phyloP scores from a whole-genome alignment of 305 asterid genomes.

The Solanum chacoense region DNA sequence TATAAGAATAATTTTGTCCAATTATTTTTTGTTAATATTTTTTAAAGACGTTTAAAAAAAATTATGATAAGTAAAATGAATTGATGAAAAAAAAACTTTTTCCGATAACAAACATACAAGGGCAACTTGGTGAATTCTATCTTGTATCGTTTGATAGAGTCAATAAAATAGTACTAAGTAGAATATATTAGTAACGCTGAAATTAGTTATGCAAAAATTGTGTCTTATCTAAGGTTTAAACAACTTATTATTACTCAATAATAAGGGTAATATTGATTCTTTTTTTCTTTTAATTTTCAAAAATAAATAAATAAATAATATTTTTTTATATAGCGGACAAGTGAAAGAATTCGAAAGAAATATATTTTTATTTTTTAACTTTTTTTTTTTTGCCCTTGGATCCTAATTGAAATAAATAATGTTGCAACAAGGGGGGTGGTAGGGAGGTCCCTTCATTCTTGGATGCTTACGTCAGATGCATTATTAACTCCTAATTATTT shows the following conservation, averaged over 20 bases:
- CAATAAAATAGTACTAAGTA: neutral
- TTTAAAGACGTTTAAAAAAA: neutral
- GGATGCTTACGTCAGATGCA: neutral
- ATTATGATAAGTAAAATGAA: neutral
- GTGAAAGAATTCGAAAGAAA: neutral
- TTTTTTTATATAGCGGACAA: neutral
- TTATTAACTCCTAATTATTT: neutral
- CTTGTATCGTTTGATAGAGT: neutral
- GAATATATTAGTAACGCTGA: neutral
- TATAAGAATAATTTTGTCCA: neutral
- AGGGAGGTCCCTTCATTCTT: neutral
- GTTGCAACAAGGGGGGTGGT: neutral
- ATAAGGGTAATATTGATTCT: too few relatives aligned
- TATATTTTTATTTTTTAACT: neutral
- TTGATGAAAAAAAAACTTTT: neutral
- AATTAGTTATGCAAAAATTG: neutral
- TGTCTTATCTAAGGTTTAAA: neutral
- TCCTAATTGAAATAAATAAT: neutral
- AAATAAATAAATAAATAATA: neutral
- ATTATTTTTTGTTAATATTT: neutral
- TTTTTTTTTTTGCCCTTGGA: neutral
- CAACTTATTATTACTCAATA: too few relatives aligned
- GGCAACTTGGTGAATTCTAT: neutral
- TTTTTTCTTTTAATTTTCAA: neutral
- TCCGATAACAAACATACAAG: neutral